These are phyloP conservation scores for Rubia yunnanensis DNA, from an alignment of 257 asterid species.

Conservation along the genomic window DNA sequence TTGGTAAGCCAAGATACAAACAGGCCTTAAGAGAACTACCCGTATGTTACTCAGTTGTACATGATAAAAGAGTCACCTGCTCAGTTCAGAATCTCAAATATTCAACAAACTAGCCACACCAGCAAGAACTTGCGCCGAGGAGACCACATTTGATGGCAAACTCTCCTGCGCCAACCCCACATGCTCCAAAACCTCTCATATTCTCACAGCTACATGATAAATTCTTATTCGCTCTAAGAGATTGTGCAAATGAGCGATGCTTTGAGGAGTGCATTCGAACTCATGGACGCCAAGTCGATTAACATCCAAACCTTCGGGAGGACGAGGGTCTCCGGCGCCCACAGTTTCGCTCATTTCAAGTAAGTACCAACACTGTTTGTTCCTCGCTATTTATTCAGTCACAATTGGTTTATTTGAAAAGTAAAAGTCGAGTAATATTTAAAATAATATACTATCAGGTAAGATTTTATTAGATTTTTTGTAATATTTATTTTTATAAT, in stretches of 20 bases:
- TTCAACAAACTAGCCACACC: slow-evolving; percentile 78
- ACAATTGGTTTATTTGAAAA: too few species aligned
- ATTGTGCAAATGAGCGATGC: slow-evolving; percentile 66
- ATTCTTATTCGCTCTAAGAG: slow-evolving; percentile 16
- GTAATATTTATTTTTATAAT: too few species aligned
- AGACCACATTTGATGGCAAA: slow-evolving; percentile 71
- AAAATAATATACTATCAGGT: too few species aligned
- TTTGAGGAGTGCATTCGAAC: slow-evolving; percentile 86
- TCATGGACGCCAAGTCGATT: slow-evolving; percentile 70
- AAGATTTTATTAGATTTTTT: too few species aligned
- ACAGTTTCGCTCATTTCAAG: slow-evolving; percentile 64
- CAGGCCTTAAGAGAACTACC: background rate
- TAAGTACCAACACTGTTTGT: too few species aligned
- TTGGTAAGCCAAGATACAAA: slow-evolving; percentile 20
- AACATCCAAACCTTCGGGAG: slow-evolving; percentile 68
- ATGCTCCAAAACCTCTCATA: slow-evolving; percentile 86
- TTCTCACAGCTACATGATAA: slow-evolving; percentile 65
- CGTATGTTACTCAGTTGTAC: background rate
- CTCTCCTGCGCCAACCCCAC: slow-evolving; percentile 96
- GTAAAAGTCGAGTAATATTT: too few species aligned
- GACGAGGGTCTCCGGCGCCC: slow-evolving; percentile 45
- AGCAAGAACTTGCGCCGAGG: slow-evolving; percentile 90
- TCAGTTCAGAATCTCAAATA: slow-evolving; percentile 88
- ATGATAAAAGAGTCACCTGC: slow-evolving; percentile 49
- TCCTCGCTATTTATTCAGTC: too few species aligned